These are phyloP conservation scores for Calamus simplicifolius DNA, from an alignment of 176 grass and related monocot species.

Conservation along the genomic window DNA sequence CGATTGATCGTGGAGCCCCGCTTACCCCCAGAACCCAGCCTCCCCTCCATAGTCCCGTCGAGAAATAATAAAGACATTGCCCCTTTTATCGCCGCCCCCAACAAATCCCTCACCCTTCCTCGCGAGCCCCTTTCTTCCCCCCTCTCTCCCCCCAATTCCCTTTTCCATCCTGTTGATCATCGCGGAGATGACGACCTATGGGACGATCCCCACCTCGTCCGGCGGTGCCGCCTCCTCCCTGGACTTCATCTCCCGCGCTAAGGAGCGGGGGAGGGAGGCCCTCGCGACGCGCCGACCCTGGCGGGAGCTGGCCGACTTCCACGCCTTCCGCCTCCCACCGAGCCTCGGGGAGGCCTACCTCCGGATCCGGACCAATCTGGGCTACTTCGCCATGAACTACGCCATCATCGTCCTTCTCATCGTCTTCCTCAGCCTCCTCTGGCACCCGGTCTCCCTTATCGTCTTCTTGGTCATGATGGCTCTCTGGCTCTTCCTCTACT, in stretches of 20 bases:
- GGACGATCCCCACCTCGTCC: constrained; percentile 78
- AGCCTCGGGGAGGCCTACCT: constrained; percentile 66
- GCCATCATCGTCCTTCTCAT: constrained; percentile 74
- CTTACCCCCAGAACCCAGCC: no score
- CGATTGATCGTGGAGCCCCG: no score
- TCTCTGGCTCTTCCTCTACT: no score
- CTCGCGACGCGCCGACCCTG: constrained; percentile 73
- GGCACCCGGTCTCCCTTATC: constrained; percentile 77
- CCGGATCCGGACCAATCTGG: constrained; percentile 67
- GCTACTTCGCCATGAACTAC: constrained; percentile 91
- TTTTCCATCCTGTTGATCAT: no score
- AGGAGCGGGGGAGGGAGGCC: constrained; percentile 62
- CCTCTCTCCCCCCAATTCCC: no score
- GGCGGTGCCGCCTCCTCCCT: constrained; percentile 34
- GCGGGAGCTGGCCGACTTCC: constrained; percentile 57
- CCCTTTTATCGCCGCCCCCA: no score
- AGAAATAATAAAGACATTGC: no score
- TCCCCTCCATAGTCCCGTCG: no score
- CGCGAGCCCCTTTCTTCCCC: no score
- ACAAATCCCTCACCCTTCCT: no score
- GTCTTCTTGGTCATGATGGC: no score
- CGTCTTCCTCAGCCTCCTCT: constrained; percentile 79
- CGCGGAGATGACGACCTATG: constrained; percentile 73
- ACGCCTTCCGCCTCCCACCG: constrained; percentile 36
- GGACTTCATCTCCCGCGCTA: no score